Conservation (phyloP, 495 filamentous ascomycete species). For the Parmelia sp. region DNA sequence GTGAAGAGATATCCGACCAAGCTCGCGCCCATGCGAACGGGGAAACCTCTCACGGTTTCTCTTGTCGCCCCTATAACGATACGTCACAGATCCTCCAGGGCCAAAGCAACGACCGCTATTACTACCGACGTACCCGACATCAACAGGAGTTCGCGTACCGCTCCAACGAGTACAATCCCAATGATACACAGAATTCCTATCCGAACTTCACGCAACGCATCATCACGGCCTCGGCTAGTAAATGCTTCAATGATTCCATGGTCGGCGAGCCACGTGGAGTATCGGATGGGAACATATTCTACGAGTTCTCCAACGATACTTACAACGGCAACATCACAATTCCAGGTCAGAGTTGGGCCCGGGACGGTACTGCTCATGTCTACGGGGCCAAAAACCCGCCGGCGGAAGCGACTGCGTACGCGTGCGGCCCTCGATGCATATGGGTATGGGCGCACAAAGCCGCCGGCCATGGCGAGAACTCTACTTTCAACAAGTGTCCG, state of each 20-base stretch:
- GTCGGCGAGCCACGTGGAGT: neutral
- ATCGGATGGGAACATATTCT: neutral
- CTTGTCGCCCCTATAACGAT: slow-evolving; percentile 10
- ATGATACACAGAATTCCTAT: slow-evolving; percentile 12
- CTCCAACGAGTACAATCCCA: slow-evolving; percentile 22
- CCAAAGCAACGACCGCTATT: slow-evolving; percentile 15
- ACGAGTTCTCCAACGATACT: slow-evolving; percentile 7
- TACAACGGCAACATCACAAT: slow-evolving; percentile 16
- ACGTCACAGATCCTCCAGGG: slow-evolving; percentile 2
- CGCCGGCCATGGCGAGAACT: neutral
- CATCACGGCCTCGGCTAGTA: slow-evolving; percentile 19
- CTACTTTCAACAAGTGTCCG: slow-evolving; percentile 20
- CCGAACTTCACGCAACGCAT: slow-evolving; percentile 19
- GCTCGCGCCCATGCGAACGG: slow-evolving; percentile 18
- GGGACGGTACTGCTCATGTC: slow-evolving; percentile 19
- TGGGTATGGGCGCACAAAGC: slow-evolving; percentile 19
- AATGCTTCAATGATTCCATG: slow-evolving; percentile 12
- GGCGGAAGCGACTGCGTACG: neutral
- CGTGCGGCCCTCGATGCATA: slow-evolving; percentile 17
- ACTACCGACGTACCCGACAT: slow-evolving; percentile 9
- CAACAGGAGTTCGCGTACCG: slow-evolving; percentile 23
- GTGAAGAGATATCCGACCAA: slow-evolving; percentile 7
- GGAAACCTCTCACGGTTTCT: neutral
- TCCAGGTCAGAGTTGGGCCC: neutral
- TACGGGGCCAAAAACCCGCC: slow-evolving; percentile 12